Base-by-base conservation (phyloP, 495 filamentous ascomycete species). In the Penicillium malachiteum region DNA sequence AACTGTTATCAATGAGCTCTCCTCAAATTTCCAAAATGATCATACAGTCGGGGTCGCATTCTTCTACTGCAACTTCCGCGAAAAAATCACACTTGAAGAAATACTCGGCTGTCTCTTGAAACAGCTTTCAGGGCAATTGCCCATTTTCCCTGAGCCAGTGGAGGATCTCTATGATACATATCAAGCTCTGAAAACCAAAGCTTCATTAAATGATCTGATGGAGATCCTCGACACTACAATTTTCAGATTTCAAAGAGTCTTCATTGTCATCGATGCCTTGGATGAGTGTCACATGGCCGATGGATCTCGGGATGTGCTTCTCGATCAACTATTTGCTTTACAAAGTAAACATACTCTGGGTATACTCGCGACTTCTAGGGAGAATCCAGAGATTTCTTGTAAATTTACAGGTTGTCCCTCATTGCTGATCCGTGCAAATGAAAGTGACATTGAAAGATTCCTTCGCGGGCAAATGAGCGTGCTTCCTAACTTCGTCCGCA, bases 1-100 rank as follows among this genome's bases (percentile, higher is more conserved):
- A 6, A 66, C 65, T 34, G 63, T 79, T 1, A 55, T 78, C 10
- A 51, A 75, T 7, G 8, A 73, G 12, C 59, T 75, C 1, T 9
- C 38, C 1, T 49, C 43, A 1, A 50, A 8, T 1, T 67, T 65
- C 49, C 12, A 7, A 10, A 13, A 56, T 38, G 55, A 67, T 8
- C 8, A 3, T 0, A 49, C 51, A 18, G 56, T 72, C 18, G 67
- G 59, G 5, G 59, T 78, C 14, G 68, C 73, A 0, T 79, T 73
- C 55, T 34, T 79, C 1, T 83, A 67, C 17, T 70, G 62, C 45
- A 59, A 69, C 31, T 68, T 59, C 42, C 40, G 14, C 5, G 5
- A 62, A 4, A 49, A 65, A 13, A 63, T 70, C n/a, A 49, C 41
- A 1, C n/a, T 48, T 8, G 16, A 30, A 2, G 45, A 58, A n/a